Evolutionary conservation across 495 filamentous ascomycete genomes (phyloP).

Genomic region (Daldinia caldariorum): DNA sequence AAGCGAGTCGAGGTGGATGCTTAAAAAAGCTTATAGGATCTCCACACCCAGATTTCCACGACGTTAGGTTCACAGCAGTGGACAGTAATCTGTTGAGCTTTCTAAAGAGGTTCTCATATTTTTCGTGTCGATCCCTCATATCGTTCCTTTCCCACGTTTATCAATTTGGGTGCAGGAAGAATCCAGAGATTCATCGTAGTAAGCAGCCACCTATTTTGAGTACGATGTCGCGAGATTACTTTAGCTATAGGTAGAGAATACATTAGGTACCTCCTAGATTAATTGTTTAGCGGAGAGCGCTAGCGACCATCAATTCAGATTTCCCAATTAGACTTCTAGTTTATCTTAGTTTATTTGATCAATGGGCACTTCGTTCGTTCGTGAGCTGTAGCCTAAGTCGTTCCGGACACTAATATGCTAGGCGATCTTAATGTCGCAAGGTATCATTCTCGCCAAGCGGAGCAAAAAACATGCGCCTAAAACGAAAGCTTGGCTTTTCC

Average conservation of each 20-base stretch:
- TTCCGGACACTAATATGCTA: neutral
- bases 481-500: constrained; percentile 7
- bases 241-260: neutral
- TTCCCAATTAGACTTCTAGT: neutral
- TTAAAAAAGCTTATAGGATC: constrained; percentile 4
- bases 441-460: neutral
- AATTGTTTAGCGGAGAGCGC: neutral
- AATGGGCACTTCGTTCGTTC: no score
- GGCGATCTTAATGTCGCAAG: neutral
- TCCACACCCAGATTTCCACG: neutral
- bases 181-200: neutral
- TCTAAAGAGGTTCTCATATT: neutral
- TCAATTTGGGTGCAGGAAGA: neutral
- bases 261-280: neutral
- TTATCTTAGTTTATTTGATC: neutral
- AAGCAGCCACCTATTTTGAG: neutral
- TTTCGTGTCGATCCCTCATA: neutral
- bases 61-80: neutral
- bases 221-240: neutral
- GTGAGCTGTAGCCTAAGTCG: neutral
- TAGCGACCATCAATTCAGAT: neutral
- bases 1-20: neutral
- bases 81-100: neutral
- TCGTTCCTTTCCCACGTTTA: neutral
- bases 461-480: neutral